phyloP scores from a whole-genome alignment of 305 asterid species.

The Petunia hybrid region DNA sequence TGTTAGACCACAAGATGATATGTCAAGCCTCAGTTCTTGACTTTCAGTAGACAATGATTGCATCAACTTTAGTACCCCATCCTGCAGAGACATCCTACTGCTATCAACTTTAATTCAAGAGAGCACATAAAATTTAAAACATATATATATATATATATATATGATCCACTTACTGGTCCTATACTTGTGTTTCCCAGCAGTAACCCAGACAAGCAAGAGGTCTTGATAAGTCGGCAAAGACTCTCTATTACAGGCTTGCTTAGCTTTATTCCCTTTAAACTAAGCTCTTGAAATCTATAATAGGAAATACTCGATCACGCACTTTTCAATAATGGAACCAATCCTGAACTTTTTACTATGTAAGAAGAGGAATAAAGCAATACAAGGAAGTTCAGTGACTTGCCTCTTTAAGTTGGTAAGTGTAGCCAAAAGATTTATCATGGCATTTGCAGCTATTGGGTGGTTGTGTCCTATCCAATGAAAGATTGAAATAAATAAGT shows the following conservation, averaged over 20 bases:
- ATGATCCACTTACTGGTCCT: constrained; percentile 70
- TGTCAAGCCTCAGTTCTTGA: constrained; percentile 79
- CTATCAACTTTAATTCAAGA: constrained; percentile 38
- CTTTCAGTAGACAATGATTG: constrained; percentile 74
- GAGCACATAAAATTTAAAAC: no score
- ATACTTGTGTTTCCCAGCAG: constrained; percentile 77
- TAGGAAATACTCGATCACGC: not conserved
- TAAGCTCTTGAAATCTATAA: constrained; percentile 85
- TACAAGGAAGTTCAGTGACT: constrained; percentile 11
- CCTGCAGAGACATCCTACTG: constrained; percentile 60
- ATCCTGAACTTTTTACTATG: not conserved
- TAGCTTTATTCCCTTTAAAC: constrained; percentile 79
- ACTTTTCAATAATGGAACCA: not conserved
- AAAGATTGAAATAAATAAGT: constrained; percentile 29
- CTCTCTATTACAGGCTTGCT: constrained; percentile 74
- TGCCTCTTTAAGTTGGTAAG: constrained; percentile 75
- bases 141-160: not conserved
- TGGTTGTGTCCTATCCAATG: constrained; percentile 71
- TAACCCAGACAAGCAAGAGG: constrained; percentile 77
- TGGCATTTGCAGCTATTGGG: constrained; percentile 72
- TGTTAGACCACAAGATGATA: constrained; percentile 73
- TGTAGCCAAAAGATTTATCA: constrained; percentile 65
- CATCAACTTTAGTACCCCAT: constrained; percentile 70
- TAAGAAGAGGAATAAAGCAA: constrained; percentile 19
- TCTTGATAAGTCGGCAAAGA: constrained; percentile 75